Percentiles rank a stretch among this genome's conserved stretches.
Conservation (phyloP, 2,329 filamentous ascomycete species). For the Aspergillus awamori region DNA sequence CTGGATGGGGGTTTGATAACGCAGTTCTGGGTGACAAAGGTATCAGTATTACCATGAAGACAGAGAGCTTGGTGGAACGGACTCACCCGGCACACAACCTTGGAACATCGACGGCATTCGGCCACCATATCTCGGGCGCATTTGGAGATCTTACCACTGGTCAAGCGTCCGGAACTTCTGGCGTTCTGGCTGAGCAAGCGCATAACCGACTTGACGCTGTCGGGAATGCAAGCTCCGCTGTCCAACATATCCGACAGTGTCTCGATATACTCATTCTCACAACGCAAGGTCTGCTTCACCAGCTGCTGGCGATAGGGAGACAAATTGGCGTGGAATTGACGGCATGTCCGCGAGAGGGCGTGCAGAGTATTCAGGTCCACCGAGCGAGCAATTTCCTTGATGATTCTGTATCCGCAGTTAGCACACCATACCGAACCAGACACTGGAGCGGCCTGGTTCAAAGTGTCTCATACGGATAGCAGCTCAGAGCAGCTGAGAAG, state of each 20-base stretch:
- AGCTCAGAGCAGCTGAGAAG: conserved; percentile 49
- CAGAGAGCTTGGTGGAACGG: neutral
- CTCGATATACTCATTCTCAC: conserved; percentile 67
- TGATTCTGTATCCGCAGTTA: conserved; percentile 61
- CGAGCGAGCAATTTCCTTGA: conserved; percentile 71
- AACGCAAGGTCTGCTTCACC: conserved; percentile 74
- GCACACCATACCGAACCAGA: conserved; percentile 16
- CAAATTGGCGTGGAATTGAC: conserved; percentile 74
- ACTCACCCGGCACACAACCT: conserved; percentile 78
- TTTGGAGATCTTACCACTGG: conserved; percentile 69
- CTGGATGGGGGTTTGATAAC: conserved; percentile 77
- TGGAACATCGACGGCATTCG: conserved; percentile 76
- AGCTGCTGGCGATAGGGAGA: conserved; percentile 77
- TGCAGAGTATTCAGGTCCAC: conserved; percentile 89
- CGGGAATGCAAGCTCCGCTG: conserved; percentile 40
- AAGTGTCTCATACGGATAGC: conserved; percentile 50
- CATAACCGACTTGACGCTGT: conserved; percentile 36
- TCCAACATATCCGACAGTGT: conserved; percentile 45
- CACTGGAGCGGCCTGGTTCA: conserved; percentile 16
- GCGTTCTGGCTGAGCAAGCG: conserved; percentile 32
- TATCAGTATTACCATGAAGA: conserved; percentile 9
- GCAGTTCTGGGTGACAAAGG: conserved; percentile 69
- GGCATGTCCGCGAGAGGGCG: conserved; percentile 78
- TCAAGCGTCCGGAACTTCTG: conserved; percentile 46
- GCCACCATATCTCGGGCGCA: conserved; percentile 88